A percentile compares a stretch with the other conserved stretches of the same genome.
phyloP scores from a whole-genome alignment of 352 stramenopile genomes.

The Phytophthora europaea region DNA sequence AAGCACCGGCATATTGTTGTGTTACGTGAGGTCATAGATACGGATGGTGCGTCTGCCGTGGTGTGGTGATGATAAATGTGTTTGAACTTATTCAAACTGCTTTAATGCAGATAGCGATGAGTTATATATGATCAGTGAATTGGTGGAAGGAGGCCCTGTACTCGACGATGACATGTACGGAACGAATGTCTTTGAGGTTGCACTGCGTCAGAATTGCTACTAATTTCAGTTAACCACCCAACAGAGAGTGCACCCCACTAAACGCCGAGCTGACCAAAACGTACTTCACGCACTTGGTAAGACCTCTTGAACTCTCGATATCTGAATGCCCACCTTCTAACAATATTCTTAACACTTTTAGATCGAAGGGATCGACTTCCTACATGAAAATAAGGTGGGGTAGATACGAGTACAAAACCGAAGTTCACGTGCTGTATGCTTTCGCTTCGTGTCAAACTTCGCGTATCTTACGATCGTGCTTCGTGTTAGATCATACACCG shows the following conservation, averaged over 20 bases:
- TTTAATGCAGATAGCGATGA: conserved; percentile 67
- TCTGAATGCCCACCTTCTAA: neutral
- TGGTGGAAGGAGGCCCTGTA: conserved; percentile 77
- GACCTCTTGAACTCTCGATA: neutral
- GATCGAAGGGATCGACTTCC: conserved; percentile 87
- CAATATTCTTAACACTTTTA: conserved; percentile 15
- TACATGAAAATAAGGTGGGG: conserved; percentile 82
- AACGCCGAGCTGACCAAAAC: conserved; percentile 65
- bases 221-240: neutral
- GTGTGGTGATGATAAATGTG: neutral
- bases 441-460: neutral
- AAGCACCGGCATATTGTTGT: conserved; percentile 96
- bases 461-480: neutral
- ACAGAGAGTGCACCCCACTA: conserved; percentile 75
- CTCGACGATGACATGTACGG: conserved; percentile 74
- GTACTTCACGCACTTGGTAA: conserved; percentile 85
- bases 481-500: conserved; percentile 73
- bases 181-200: neutral
- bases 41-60: conserved; percentile 53
- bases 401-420: neutral
- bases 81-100: neutral
- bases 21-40: conserved; percentile 97
- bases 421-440: neutral
- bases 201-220: neutral
- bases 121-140: conserved; percentile 88